Evolutionary conservation across 1,284 basidiomycete genomes (phyloP), one percentile per base, ranked within the genome.

Genomic region (Tilletia indica): DNA sequence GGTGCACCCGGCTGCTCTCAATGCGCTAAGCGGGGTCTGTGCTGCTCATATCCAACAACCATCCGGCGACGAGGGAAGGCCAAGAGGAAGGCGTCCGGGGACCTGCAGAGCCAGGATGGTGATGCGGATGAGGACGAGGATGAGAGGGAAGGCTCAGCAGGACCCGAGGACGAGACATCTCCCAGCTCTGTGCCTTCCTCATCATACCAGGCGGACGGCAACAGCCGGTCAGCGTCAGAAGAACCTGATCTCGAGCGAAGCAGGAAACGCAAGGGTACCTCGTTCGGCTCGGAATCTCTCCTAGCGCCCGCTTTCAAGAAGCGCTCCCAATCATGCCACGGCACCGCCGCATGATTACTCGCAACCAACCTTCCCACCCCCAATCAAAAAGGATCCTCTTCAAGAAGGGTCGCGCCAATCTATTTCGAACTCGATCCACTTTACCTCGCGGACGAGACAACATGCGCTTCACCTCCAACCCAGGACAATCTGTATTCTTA

Each of bases 1-100:
- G 42, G 38, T 39, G 19, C 39, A 5, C 64, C 64, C 1, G 39
- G 42, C 39, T 67, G 64, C 38, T 47, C 38, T 16, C 64, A 67
- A 38, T 67, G 64, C 21, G 38, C 64, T 39, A 67, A 67, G 64
- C 38, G 64, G 4, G 64, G 64, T 9, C 64, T 67, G 39, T 42
- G 42, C 39, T 67, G 64, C 64, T 34, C 14, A 19, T 67, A 67
- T 38, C 39, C 64, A 39, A 21, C 14, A 6, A 42, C 39, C 19
- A 67, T 67, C 4, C 38, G 64, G 64, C 64, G 64, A 5, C 38
- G 64, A 9, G 64, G 64, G 6, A 42, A 42, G 42, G 64, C 39
- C 38, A 67, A 67, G 64, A 12, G 39, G 16, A 67, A 47, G 64
- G 8, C 45, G 64, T 36, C n/a, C 31, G 39, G 36, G 5, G 64